Evolutionary conservation across 1,284 basidiomycete genomes (phyloP).

Genomic region (Fomitiporia mediterranea): DNA sequence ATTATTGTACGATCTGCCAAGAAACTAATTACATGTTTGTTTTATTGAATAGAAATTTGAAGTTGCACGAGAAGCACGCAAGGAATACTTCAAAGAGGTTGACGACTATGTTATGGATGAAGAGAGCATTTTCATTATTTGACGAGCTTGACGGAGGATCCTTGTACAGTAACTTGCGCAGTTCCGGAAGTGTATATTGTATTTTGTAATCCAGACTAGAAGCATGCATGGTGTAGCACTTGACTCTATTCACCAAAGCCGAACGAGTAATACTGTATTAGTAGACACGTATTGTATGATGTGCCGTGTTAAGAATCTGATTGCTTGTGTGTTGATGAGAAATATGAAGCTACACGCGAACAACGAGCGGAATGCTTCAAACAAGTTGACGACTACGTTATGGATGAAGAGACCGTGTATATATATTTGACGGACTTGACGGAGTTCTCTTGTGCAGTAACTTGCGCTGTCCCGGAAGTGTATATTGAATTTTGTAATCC

Average conservation of each 20-base stretch:
- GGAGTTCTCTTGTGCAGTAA: no score
- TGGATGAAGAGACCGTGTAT: constrained; percentile 16
- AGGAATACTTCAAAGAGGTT: constrained; percentile 13
- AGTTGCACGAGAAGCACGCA: constrained; percentile 1
- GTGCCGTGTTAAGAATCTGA: no score
- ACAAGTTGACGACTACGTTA: constrained; percentile 11
- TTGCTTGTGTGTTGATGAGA: neutral
- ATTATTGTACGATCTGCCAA: neutral
- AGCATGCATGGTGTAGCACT: no score
- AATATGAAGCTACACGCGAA: constrained; percentile 7
- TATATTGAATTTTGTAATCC: neutral
- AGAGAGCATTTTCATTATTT: constrained; percentile 16
- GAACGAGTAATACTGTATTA: no score
- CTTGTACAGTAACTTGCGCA: neutral
- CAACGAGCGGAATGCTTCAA: constrained; percentile 9
- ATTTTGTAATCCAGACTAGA: neutral
- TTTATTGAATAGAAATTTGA: constrained; percentile 7
- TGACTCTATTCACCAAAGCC: neutral
- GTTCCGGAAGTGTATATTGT: neutral
- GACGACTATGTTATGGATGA: constrained; percentile 13
- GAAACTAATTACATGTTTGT: no score
- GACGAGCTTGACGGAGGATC: neutral
- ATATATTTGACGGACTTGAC: constrained; percentile 2
- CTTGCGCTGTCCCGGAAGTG: neutral
- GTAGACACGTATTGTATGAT: neutral